Base-by-base conservation (phyloP, 768 basidiomycete species). In the Hygrophoropsis aurantiaca region DNA sequence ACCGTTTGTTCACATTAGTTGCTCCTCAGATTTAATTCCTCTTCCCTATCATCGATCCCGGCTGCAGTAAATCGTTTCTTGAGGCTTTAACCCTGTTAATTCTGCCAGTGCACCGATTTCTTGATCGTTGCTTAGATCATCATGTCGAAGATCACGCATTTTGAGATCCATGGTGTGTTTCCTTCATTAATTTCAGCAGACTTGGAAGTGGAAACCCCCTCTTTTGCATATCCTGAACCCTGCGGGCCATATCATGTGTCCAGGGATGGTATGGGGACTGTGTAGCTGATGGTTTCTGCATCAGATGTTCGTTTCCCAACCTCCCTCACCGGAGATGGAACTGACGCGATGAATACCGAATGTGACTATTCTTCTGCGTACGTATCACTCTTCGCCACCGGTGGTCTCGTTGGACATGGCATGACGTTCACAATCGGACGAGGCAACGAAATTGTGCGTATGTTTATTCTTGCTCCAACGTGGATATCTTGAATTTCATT, bases 361-460 rank as follows among this genome's bases (percentile, higher is more conserved):
- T 95, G 93, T 68, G 94, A 97, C 70, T 97, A 97, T 69, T 94
- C 91, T 2, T 90, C 93, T 2, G 94, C 94, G 5, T 97, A 97
- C 64, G 75, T 97, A 37, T 78, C 83, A 19, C 74, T 97, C 47
- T 69, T 79, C 51, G 94, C 89, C 3, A 58, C 70, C 34, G 74
- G 85, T n/a, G 75, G 82, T 19, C 81, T 94, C 36, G 77, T 84
- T 40, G 91, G 94, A n/a, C 82, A 92, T 56, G 92, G 91, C 46
- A 90, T 93, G 90, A 93, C 92, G 3, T 94, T 94, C 64, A 94
- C 93, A 10, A 94, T 92, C 55, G 92, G 92, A 0, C 84, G 94
- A 34, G 94, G 94, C 23, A 97, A 94, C 59, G 94, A 98, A 51
- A 93, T 97, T 52, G 94, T 88, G 55, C 45, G 70, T 59, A n/a